Evolutionary conservation across 1,284 basidiomycete genomes (phyloP).

Genomic region (Tetrapyrgos nigripes): DNA sequence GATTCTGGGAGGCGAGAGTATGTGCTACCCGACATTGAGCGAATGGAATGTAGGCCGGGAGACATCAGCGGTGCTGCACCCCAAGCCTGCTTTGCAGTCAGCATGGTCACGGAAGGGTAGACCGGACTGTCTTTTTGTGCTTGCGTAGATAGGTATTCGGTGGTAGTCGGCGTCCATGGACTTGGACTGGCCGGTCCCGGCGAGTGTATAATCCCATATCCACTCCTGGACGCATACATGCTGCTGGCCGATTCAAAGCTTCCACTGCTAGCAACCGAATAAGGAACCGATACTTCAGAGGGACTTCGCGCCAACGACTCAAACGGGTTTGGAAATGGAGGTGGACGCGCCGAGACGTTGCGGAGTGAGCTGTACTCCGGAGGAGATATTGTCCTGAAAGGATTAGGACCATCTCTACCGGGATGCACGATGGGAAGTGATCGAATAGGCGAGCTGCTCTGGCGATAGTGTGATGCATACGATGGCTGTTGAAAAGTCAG

Average conservation of each 20-base stretch:
- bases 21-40: background rate
- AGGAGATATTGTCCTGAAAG: background rate
- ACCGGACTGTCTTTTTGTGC: background rate
- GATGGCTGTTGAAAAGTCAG: background rate
- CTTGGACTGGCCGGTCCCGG: background rate
- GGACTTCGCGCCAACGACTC: background rate
- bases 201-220: background rate
- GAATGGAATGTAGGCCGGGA: background rate
- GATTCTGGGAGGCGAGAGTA: background rate
- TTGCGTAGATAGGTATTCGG: background rate
- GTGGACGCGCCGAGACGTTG: slow-evolving; percentile 3
- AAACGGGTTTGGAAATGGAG: slow-evolving; percentile 17
- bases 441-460: background rate
- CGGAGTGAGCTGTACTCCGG: background rate
- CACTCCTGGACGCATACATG: background rate
- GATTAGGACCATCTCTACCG: background rate
- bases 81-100: background rate
- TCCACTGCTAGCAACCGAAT: background rate
- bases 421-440: background rate
- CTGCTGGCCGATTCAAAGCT: background rate
- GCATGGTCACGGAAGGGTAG: background rate
- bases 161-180: background rate
- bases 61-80: background rate
- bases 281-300: background rate
- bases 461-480: background rate